phyloP scores from a whole-genome alignment of 208 protist species.

The Acanthamoeba triangularis region DNA sequence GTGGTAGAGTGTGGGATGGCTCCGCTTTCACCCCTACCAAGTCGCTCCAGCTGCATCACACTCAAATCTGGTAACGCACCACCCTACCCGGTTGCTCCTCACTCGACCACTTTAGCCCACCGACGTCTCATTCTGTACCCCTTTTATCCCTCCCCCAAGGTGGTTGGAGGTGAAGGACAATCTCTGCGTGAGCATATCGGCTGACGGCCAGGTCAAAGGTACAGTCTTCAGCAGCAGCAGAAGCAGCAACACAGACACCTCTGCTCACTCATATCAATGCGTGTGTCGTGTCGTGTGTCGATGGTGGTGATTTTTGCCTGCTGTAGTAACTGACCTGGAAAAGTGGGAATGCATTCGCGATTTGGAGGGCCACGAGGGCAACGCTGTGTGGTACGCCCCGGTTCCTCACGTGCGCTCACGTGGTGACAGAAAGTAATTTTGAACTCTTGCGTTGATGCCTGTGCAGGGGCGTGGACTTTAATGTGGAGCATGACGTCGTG shows the following conservation, averaged over 20 bases:
- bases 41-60: background rate
- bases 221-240: too few relatives aligned
- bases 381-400: background rate
- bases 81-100: background rate
- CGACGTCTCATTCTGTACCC: background rate
- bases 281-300: too few relatives aligned
- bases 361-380: background rate
- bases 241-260: too few relatives aligned
- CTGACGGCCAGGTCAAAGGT: background rate
- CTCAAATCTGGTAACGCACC: background rate
- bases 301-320: too few relatives aligned
- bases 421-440: too few relatives aligned
- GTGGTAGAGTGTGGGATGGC: background rate
- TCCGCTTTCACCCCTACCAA: background rate
- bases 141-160: too few relatives aligned
- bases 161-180: slow-evolving; percentile 7
- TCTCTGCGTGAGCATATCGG: background rate
- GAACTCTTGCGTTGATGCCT: background rate
- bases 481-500: background rate
- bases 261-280: too few relatives aligned
- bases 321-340: background rate
- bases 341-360: background rate
- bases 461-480: background rate
- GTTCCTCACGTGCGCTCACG: too few relatives aligned
- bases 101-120: too few relatives aligned